Evolutionary conservation across 1,139 yeast genomes (phyloP), one percentile per base, ranked within the genome.

Genomic region (Geotrichum klebahnii): DNA sequence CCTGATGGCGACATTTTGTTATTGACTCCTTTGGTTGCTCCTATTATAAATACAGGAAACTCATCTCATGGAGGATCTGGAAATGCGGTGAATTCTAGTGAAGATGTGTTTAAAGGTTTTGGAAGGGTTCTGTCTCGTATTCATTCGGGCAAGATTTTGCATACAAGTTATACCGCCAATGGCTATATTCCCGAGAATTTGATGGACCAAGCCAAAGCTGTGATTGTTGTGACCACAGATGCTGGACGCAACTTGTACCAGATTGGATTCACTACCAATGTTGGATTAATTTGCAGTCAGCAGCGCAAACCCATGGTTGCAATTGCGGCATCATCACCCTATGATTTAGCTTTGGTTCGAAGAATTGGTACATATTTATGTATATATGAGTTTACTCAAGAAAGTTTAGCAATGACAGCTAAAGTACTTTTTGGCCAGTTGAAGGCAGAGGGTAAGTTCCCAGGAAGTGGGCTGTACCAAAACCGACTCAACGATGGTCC

Each of bases 231-330:
- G 38, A 79, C 84, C 5, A 78, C 84, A 3, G 85, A 81, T 59
- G 84, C 84, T 5, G 69, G 78, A 28, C 68, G 84, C 56, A 80
- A 81, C 62, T 77, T 80, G 78, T 80, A 79, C 61, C 85, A 81
- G 62, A 76, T 79, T n/a, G 82, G 82, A 2, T 75, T 81, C 38
- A 80, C 81, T 36, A 80, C 80, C 58, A 79, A 78, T 55, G 76
- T 80, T 3, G 72, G 80, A 5, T 71, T 78, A 23, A 67, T 80
- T 19, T 80, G 85, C 63, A 79, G 81, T 6, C 69, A 66, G 34
- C 66, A 71, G 52, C 78, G 80, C 2, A 80, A 80, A 55, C 84
- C 84, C 2, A 68, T 81, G 57, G 70, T 81, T 5, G 73, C 79
- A 1, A 72, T 80, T n/a, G 83, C 85, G 1, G 80, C 82, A 0